These are phyloP conservation scores for Luzula sylvatica DNA, from an alignment of 176 grass and related monocot species.

Conservation along the genomic window DNA sequence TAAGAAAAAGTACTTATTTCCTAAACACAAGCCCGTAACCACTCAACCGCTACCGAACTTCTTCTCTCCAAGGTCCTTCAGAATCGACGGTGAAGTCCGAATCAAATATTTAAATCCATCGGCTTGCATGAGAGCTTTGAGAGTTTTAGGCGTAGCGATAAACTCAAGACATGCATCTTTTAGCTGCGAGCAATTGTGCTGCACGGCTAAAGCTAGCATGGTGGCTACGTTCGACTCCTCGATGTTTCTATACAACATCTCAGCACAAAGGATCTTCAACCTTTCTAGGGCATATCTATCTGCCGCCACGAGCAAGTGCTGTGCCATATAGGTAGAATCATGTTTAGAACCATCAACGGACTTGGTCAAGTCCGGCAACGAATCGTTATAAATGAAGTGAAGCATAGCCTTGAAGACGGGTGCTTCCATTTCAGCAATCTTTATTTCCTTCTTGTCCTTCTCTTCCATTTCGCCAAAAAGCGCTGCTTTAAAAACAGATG, in stretches of 20 bases:
- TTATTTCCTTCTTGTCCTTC: not conserved
- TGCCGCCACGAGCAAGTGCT: conserved; percentile 26
- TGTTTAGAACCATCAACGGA: not conserved
- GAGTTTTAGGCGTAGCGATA: conserved; percentile 12
- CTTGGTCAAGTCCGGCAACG: conserved; percentile 9
- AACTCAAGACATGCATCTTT: conserved; percentile 36
- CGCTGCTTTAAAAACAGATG: conserved; percentile 23
- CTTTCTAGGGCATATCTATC: conserved; percentile 34
- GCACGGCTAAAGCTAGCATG: conserved; percentile 27
- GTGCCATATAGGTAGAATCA: not conserved
- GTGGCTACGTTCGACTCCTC: conserved; percentile 17
- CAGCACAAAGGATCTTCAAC: conserved; percentile 37
- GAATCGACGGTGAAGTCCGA: no score
- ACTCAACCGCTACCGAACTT: no score
- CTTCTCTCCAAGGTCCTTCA: no score
- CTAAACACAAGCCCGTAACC: no score
- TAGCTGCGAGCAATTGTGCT: conserved; percentile 26
- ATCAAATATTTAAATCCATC: no score
- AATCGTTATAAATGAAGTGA: conserved; percentile 46
- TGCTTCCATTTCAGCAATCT: conserved; percentile 25
- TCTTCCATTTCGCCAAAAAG: conserved; percentile 32
- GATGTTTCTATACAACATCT: conserved; percentile 16
- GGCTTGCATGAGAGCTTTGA: not conserved
- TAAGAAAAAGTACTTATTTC: no score
- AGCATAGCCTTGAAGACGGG: conserved; percentile 33